A percentile compares a stretch with the other conserved stretches of the same genome.
These are phyloP conservation scores for Aplosporella prunicola DNA, from an alignment of 2,329 filamentous ascomycete species.

Conservation along the genomic window DNA sequence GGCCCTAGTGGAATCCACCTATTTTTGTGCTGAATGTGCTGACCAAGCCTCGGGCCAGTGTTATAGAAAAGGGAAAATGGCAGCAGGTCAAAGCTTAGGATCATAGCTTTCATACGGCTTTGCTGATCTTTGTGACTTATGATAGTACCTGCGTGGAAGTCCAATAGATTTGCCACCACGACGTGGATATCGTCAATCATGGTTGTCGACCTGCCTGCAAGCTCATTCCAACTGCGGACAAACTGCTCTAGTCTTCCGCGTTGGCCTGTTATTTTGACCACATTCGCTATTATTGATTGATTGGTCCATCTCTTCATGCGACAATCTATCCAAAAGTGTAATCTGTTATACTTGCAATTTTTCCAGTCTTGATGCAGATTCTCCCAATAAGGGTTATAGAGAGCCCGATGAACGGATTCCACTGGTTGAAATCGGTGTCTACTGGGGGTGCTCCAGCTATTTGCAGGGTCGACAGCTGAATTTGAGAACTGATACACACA, in stretches of 20 bases:
- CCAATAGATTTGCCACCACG: conserved; percentile 13
- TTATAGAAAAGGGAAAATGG: conserved; percentile 13
- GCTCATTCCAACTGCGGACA: conserved; percentile 13
- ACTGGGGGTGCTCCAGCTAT: not conserved
- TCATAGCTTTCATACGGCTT: conserved; percentile 8
- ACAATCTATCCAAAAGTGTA: too few relatives aligned
- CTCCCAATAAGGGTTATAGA: conserved; percentile 10
- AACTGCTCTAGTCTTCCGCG: too few relatives aligned
- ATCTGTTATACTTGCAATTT: too few relatives aligned
- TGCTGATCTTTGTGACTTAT: conserved; percentile 1
- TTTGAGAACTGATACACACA: conserved; percentile 14
- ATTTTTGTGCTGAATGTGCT: too few relatives aligned
- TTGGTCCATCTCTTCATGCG: too few relatives aligned
- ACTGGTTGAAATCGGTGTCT: too few relatives aligned
- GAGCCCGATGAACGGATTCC: not conserved
- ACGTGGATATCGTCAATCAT: conserved; percentile 12
- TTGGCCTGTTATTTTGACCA: too few relatives aligned
- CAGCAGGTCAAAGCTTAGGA: conserved; percentile 9
- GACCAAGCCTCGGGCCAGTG: too few relatives aligned
- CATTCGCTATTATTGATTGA: too few relatives aligned
- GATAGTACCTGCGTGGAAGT: conserved; percentile 8
- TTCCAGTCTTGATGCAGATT: conserved; percentile 10
- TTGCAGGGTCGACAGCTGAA: conserved; percentile 8
- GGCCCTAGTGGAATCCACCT: conserved; percentile 6
- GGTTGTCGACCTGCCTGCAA: conserved; percentile 13